Base-by-base conservation (phyloP, 768 basidiomycete species). In the Cubamyces sp. region DNA sequence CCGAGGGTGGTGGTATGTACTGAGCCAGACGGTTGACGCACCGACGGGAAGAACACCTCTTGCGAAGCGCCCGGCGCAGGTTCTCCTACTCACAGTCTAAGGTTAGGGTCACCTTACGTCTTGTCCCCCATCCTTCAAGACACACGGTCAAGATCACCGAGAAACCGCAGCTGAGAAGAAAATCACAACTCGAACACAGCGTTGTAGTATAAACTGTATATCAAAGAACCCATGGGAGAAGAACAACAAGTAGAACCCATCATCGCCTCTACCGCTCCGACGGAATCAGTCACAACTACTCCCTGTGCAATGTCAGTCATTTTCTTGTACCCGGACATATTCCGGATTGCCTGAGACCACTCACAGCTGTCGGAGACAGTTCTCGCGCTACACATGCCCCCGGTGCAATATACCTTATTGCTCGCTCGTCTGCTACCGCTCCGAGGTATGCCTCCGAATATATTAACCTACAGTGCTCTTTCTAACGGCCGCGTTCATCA, bases 341-440 rank as follows among this genome's bases (percentile, higher is more conserved):
- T 15, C 23, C 26, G 25, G n/a, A 18, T 21, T 46, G 30, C 63
- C 61, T 63, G 54, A 57, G 14, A 47, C 41, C 23, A 43, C 55
- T 60, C 25, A 53, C 52, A 94, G 92, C 68, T 94, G 92, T 76
- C 81, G 79, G 34, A 80, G 89, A 69, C 88, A 91, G 68, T 81
- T 90, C 65, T 83, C 90, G 18, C 87, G 86, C 69, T 95, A 95
- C 74, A 87, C 86, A 0, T 95, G 93, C 65, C 89, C 93, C 23
- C 80, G 79, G 34, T 95, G 93, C 76, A 94, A 94, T 69, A 76
- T 88, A 26, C 82, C 83, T 0, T 94, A 94, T 68, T 95, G 93
- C 75, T 90, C 90, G 26, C 72, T 94, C 30, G 76, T 78, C 12
- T 95, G 93, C 74, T 95, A 92, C 76, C 85, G 87, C 46, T 88